Conservation (phyloP, 176 grass and related monocot species). For the Oryza meyeriana region DNA sequence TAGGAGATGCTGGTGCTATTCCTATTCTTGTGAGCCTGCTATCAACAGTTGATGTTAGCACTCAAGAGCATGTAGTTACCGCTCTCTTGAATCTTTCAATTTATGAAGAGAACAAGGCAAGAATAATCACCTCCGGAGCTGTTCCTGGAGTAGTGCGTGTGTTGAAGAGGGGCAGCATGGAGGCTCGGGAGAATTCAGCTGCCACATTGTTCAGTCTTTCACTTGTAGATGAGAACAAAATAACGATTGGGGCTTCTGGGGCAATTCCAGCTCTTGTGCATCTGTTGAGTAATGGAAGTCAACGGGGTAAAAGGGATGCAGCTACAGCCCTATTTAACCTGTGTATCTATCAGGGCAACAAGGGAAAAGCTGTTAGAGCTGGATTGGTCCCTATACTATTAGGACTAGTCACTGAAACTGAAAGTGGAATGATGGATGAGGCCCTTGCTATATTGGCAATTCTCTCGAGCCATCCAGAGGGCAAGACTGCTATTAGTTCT, state of each 20-base stretch:
- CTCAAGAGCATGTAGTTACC: constrained; percentile 85
- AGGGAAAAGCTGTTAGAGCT: constrained; percentile 78
- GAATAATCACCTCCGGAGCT: constrained; percentile 68
- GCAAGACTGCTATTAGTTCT: constrained; percentile 62
- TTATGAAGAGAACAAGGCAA: constrained; percentile 86
- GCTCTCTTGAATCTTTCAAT: constrained; percentile 93
- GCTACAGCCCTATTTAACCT: constrained; percentile 82
- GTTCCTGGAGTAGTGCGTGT: constrained; percentile 78
- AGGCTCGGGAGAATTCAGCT: constrained; percentile 92
- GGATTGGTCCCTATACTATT: constrained; percentile 72
- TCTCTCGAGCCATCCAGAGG: constrained; percentile 75
- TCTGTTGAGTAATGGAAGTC: constrained; percentile 69
- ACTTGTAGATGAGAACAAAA: constrained; percentile 82
- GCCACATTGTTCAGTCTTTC: constrained; percentile 96
- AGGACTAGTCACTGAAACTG: constrained; percentile 53
- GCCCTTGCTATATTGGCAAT: constrained; percentile 83
- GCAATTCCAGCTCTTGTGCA: constrained; percentile 81
- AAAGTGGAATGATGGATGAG: constrained; percentile 72
- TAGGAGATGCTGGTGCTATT: constrained; percentile 85
- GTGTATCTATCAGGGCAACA: constrained; percentile 95
- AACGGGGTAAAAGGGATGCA: constrained; percentile 84
- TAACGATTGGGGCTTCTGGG: constrained; percentile 71
- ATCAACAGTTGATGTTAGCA: constrained; percentile 62
- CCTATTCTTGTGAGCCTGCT: constrained; percentile 78
- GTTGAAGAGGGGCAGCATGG: constrained; percentile 89